Evolutionary conservation across 768 basidiomycete genomes (phyloP).

Genomic region (Tricholoma hemisulphureum): DNA sequence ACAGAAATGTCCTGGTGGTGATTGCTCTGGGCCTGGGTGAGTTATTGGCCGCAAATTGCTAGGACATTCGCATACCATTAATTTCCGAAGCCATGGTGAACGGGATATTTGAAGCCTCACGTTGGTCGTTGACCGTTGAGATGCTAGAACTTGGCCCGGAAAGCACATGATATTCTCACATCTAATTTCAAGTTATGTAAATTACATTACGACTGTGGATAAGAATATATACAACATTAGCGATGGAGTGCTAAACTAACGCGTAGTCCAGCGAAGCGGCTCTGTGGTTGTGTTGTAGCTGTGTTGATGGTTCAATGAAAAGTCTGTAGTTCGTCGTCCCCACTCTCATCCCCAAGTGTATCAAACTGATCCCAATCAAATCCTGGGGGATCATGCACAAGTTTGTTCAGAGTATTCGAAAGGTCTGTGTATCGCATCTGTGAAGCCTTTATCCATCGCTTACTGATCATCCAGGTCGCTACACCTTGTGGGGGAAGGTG

Average conservation of each 20-base stretch:
- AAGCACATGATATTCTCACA: not conserved
- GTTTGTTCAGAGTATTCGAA: conserved; percentile 37
- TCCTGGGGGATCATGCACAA: conserved; percentile 45
- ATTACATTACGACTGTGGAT: too few relatives aligned
- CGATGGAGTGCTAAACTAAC: conserved; percentile 20
- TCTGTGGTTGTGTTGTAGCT: conserved; percentile 12
- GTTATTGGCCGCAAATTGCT: not conserved
- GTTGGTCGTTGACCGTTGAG: too few relatives aligned
- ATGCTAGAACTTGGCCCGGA: too few relatives aligned
- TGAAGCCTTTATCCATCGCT: conserved; percentile 52
- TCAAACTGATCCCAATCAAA: conserved; percentile 51
- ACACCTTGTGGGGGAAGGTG: conserved; percentile 62
- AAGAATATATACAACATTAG: not conserved
- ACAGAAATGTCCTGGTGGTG: conserved; percentile 30
- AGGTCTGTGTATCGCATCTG: conserved; percentile 48
- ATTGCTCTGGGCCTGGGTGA: not conserved
- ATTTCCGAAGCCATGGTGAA: conserved; percentile 2
- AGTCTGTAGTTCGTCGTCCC: conserved; percentile 28
- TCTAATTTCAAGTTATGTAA: too few relatives aligned
- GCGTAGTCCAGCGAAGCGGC: conserved; percentile 36
- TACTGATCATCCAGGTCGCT: conserved; percentile 75
- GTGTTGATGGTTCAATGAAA: not conserved
- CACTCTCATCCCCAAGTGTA: conserved; percentile 58
- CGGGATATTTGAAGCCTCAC: not conserved
- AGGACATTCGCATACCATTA: not conserved